Percentiles rank a stretch among this genome's conserved stretches.
Evolutionary conservation across 225 moss, liverwort and hornwort genomes (phyloP).

Genomic region (Physcomitrium patens): DNA sequence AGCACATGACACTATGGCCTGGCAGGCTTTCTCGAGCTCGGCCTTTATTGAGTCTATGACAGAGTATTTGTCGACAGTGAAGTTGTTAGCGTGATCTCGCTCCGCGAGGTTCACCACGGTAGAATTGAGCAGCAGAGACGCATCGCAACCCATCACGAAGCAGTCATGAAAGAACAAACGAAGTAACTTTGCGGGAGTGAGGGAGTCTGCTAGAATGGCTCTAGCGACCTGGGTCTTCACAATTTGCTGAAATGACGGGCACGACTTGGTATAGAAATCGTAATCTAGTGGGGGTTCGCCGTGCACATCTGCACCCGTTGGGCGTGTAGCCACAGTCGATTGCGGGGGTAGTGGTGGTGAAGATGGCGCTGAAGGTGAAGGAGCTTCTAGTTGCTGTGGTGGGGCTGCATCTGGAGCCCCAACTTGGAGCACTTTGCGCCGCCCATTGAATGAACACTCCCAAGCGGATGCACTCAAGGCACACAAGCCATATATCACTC

Average conservation of each 20-base stretch:
- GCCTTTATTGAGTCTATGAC: slow-evolving; percentile 50
- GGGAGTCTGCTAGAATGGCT: slow-evolving; percentile 29
- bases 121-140: slow-evolving; percentile 55
- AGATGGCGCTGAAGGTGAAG: not conserved
- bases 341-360: not conserved
- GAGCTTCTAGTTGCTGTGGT: not conserved
- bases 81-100: slow-evolving; percentile 51
- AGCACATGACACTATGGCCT: too few species aligned
- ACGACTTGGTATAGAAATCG: slow-evolving; percentile 38
- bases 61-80: slow-evolving; percentile 38
- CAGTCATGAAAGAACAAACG: slow-evolving; percentile 75
- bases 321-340: not conserved
- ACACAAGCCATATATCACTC: not conserved
- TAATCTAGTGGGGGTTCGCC: slow-evolving; percentile 13
- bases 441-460: slow-evolving; percentile 21
- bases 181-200: slow-evolving; percentile 44
- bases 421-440: slow-evolving; percentile 19
- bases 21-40: too few species aligned
- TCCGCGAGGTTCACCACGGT: slow-evolving; percentile 46
- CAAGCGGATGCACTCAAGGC: slow-evolving; percentile 3
- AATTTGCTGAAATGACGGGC: slow-evolving; percentile 37
- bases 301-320: not conserved
- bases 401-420: not conserved
- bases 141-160: slow-evolving; percentile 67
- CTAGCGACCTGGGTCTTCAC: slow-evolving; percentile 32